These are phyloP conservation scores for Candida chilensis DNA, from an alignment of 805 yeast species.

Conservation along the genomic window DNA sequence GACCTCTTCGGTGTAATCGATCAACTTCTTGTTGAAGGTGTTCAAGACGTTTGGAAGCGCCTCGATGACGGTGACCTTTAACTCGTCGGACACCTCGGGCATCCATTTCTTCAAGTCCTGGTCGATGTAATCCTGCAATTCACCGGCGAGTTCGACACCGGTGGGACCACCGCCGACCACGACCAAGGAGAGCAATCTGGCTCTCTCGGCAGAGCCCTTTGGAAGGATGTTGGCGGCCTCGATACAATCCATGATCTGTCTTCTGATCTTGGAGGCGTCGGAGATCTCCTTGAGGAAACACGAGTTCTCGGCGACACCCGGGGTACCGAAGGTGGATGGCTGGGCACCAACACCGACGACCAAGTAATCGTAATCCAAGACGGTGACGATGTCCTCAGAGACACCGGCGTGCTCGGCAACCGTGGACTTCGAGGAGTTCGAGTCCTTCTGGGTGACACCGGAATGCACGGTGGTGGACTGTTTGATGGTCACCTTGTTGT, in stretches of 20 bases:
- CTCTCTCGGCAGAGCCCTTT: conserved; percentile 67
- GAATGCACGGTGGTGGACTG: conserved; percentile 48
- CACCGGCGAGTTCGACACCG: conserved; percentile 97
- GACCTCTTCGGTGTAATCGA: conserved; percentile 72
- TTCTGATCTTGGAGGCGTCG: conserved; percentile 80
- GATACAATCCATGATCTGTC: conserved; percentile 74
- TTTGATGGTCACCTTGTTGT: conserved; percentile 55
- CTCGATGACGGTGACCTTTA: conserved; percentile 79
- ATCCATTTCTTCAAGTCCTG: conserved; percentile 87
- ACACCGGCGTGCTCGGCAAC: conserved; percentile 29
- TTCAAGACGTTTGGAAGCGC: conserved; percentile 84
- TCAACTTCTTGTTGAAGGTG: conserved; percentile 60
- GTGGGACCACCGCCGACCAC: conserved; percentile 99
- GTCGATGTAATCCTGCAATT: conserved; percentile 86
- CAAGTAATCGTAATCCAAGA: conserved; percentile 66
- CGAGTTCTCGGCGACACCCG: conserved; percentile 87
- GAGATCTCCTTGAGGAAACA: conserved; percentile 83
- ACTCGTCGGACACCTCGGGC: conserved; percentile 76
- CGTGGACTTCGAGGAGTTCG: conserved; percentile 30
- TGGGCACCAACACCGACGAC: conserved; percentile 94
- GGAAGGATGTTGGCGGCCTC: conserved; percentile 84
- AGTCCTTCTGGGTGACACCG: conserved; percentile 44
- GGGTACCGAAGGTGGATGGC: conserved; percentile 90
- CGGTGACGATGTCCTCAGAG: conserved; percentile 32
- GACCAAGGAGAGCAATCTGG: conserved; percentile 76